Percentiles rank a stretch among this genome's conserved stretches.
These are phyloP conservation scores for Ophiosphaerella narmari DNA, from an alignment of 2,329 filamentous ascomycete species.

Conservation along the genomic window DNA sequence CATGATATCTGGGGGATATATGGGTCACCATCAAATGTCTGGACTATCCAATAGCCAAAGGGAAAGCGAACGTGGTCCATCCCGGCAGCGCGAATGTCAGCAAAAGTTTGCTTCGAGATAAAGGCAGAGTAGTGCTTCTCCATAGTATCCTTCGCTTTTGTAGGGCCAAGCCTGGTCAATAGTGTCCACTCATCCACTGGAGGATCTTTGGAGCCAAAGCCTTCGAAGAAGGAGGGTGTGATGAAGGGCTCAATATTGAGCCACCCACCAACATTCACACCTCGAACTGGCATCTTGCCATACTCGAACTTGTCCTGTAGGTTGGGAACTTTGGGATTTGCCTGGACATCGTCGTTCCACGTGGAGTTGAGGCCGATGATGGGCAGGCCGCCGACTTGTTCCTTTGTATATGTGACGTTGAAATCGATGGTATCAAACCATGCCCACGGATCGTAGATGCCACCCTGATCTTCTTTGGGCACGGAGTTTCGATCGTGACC, in stretches of 20 bases:
- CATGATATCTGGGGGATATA: conserved; percentile 87
- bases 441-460: conserved; percentile 83
- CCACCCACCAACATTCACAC: conserved; percentile 94
- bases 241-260: conserved; percentile 94
- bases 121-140: conserved; percentile 92
- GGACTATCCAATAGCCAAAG: conserved; percentile 93
- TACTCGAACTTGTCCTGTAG: conserved; percentile 81
- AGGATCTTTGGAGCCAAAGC: conserved; percentile 62
- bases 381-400: conserved; percentile 82
- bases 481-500: conserved; percentile 51
- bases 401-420: conserved; percentile 90
- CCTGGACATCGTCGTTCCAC: conserved; percentile 81
- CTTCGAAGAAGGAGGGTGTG: conserved; percentile 84
- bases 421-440: conserved; percentile 92
- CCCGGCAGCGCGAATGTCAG: conserved; percentile 81
- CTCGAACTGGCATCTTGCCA: conserved; percentile 76
- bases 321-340: conserved; percentile 80
- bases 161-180: conserved; percentile 68
- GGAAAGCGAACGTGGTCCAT: conserved; percentile 97
- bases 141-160: conserved; percentile 67
- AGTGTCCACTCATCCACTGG: conserved; percentile 91
- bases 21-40: conserved; percentile 81
- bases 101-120: conserved; percentile 81
- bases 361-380: conserved; percentile 84
- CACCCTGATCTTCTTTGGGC: conserved; percentile 67